A percentile compares a stretch with the other conserved stretches of the same genome.
phyloP scores from a whole-genome alignment of 495 filamentous ascomycete genomes.

The Tuber melanosporum region DNA sequence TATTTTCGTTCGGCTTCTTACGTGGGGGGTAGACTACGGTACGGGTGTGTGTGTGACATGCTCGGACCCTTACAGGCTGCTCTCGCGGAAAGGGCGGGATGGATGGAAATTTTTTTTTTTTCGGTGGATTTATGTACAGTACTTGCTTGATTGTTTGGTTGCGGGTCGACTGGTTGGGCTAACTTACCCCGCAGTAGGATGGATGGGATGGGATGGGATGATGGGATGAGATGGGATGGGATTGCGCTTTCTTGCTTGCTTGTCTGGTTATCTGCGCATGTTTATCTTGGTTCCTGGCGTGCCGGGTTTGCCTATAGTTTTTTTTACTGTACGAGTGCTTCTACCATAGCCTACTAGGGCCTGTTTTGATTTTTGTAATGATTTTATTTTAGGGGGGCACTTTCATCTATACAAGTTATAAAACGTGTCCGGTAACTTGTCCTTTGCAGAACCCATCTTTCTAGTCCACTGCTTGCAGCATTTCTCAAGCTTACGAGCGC shows the following conservation, averaged over 20 bases:
- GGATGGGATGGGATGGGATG: neutral
- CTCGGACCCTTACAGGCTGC: too few relatives aligned
- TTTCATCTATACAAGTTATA: neutral
- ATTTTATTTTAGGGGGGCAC: too few relatives aligned
- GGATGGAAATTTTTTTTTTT: too few relatives aligned
- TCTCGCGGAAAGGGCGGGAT: too few relatives aligned
- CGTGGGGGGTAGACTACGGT: too few relatives aligned
- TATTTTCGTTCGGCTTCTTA: too few relatives aligned
- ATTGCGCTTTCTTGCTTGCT: neutral
- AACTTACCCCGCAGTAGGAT: neutral
- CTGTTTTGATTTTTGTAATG: too few relatives aligned
- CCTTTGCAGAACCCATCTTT: neutral
- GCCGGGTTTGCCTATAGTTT: too few relatives aligned
- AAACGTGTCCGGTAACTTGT: too few relatives aligned
- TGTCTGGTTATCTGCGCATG: neutral
- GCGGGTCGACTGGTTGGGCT: too few relatives aligned
- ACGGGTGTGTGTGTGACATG: too few relatives aligned
- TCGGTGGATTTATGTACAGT: too few relatives aligned
- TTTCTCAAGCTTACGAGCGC: neutral
- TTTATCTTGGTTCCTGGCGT: neutral
- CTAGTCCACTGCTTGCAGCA: neutral
- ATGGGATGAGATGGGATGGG: neutral
- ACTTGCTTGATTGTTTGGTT: neutral
- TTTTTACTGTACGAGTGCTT: neutral
- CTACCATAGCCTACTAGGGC: neutral